These are phyloP conservation scores for Euphorbia pulcherrima DNA, from an alignment of 345 rosid species.

Conservation along the genomic window DNA sequence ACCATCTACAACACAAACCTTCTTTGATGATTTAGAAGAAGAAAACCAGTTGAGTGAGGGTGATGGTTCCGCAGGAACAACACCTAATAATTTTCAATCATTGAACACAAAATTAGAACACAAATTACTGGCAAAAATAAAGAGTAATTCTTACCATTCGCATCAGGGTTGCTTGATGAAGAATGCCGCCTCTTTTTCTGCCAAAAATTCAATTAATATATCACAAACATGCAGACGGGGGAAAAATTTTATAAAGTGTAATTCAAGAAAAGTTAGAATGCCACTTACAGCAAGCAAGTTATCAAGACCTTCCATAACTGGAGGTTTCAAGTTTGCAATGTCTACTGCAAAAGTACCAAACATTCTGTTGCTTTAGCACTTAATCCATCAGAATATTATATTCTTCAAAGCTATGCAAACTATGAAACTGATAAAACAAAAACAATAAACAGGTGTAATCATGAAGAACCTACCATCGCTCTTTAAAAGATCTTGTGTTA, in stretches of 20 bases:
- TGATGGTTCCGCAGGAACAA: constrained; percentile 38
- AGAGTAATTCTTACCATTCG: constrained; percentile 45
- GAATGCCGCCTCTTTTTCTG: constrained; percentile 60
- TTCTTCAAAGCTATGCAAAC: neutral
- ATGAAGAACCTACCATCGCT: constrained; percentile 33
- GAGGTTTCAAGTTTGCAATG: constrained; percentile 53
- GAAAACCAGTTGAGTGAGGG: constrained; percentile 75
- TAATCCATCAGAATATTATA: neutral
- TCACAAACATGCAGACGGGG: neutral
- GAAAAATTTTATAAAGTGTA: neutral
- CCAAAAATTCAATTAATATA: constrained; percentile 6
- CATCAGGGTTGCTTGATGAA: constrained; percentile 42
- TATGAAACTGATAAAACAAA: neutral
- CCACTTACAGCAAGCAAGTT: constrained; percentile 47
- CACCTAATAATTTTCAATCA: constrained; percentile 42
- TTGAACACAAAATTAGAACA: neutral
- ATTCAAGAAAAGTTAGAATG: neutral
- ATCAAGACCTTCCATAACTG: constrained; percentile 71
- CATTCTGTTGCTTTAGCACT: too few relatives aligned
- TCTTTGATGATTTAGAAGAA: constrained; percentile 74
- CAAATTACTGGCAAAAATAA: neutral
- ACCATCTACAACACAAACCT: constrained; percentile 42
- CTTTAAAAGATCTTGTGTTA: constrained; percentile 50
- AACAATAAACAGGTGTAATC: neutral
- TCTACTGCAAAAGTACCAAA: constrained; percentile 44